phyloP scores from a whole-genome alignment of 164 flowering plant species.

The Magnolia changhungtana region DNA sequence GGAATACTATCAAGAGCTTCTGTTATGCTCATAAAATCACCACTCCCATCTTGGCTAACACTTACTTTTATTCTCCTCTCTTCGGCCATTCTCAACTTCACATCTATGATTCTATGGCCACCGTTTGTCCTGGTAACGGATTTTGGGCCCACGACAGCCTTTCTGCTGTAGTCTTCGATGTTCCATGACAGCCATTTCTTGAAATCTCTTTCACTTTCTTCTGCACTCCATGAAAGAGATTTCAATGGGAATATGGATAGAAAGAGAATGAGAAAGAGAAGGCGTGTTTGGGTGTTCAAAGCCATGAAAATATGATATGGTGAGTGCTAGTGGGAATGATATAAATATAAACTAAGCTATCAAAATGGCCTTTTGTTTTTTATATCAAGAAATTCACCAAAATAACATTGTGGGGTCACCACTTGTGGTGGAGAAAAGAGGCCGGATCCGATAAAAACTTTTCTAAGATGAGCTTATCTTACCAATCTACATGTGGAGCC shows the following conservation, averaged over 20 bases:
- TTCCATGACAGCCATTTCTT: too few relatives aligned
- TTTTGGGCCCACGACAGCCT: not conserved
- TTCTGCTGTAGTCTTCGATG: not conserved
- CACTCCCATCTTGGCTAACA: slow-evolving; percentile 44
- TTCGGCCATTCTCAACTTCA: slow-evolving; percentile 42
- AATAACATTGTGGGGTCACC: not conserved
- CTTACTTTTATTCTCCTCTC: slow-evolving; percentile 27
- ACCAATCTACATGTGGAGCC: too few relatives aligned
- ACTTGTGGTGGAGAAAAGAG: too few relatives aligned
- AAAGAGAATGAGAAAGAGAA: slow-evolving; percentile 19
- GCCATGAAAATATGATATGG: slow-evolving; percentile 13
- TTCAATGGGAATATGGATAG: slow-evolving; percentile 4
- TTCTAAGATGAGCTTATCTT: too few relatives aligned
- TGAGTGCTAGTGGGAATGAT: not conserved
- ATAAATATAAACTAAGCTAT: slow-evolving; percentile 9
- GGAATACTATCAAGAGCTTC: slow-evolving; percentile 44
- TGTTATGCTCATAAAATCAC: slow-evolving; percentile 32
- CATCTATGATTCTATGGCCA: slow-evolving; percentile 20
- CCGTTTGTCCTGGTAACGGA: too few relatives aligned
- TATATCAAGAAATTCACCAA: slow-evolving; percentile 8
- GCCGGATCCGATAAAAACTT: too few relatives aligned
- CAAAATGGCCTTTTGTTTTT: slow-evolving; percentile 4
- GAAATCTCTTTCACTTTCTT: too few relatives aligned
- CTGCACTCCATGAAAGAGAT: slow-evolving; percentile 7
- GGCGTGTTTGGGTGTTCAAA: not conserved